Percentiles rank a stretch among this genome's conserved stretches.
These are phyloP conservation scores for Phialophora verrucosa DNA, from an alignment of 2,329 filamentous ascomycete species.

Conservation along the genomic window DNA sequence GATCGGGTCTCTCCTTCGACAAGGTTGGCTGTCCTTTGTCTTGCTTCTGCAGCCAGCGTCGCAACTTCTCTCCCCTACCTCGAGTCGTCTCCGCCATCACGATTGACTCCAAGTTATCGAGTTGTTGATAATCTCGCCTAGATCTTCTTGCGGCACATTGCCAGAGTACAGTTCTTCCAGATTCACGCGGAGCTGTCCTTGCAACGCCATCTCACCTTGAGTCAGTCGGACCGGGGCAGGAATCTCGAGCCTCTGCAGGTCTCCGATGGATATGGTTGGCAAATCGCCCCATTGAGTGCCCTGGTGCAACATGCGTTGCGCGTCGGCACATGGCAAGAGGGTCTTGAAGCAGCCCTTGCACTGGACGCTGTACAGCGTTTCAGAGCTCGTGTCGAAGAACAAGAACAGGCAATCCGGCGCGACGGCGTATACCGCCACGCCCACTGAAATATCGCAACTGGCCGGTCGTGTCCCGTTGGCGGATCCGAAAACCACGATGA, in stretches of 20 bases:
- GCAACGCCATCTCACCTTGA: neutral
- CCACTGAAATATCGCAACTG: conserved; percentile 15
- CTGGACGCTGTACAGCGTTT: neutral
- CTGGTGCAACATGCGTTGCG: neutral
- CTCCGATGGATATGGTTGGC: neutral
- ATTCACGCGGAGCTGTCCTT: neutral
- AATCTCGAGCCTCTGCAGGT: neutral
- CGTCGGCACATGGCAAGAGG: neutral
- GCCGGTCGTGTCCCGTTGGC: conserved; percentile 16
- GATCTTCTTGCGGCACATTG: neutral
- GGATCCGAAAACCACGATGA: neutral
- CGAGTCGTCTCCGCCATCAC: neutral
- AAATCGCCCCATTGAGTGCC: neutral
- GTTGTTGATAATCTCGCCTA: neutral
- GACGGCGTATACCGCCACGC: neutral
- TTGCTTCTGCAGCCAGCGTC: neutral
- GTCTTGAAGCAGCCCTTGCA: neutral
- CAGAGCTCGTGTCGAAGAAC: neutral
- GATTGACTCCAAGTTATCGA: neutral
- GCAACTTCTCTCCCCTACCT: neutral
- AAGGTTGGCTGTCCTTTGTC: neutral
- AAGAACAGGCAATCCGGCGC: conserved; percentile 9
- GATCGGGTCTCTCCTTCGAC: neutral
- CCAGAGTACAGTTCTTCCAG: neutral
- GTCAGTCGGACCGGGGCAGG: neutral